Percentiles rank a stretch among this genome's conserved stretches.
Conservation (phyloP, 202 grass and related monocot genomes). For the Schoenoplectus tabernaemontani region DNA sequence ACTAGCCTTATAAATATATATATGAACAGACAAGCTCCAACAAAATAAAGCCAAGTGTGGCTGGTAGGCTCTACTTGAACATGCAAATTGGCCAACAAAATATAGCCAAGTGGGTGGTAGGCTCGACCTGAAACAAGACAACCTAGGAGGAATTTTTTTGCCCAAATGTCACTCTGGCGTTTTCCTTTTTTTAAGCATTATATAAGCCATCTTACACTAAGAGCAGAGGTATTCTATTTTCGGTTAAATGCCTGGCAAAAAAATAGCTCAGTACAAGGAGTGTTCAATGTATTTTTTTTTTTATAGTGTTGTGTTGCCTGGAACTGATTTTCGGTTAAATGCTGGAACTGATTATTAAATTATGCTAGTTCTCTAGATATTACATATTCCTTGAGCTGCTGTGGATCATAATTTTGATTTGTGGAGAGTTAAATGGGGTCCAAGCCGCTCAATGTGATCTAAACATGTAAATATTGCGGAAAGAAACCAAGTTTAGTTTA, state of each 20-base stretch:
- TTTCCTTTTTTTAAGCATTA: not conserved
- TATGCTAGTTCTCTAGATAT: not conserved
- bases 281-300: not conserved
- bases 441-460: too few relatives aligned
- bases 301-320: too few relatives aligned
- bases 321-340: not conserved
- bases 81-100: slow-evolving; percentile 1
- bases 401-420: not conserved
- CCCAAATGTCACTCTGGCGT: not conserved
- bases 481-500: not conserved
- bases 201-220: not conserved
- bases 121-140: not conserved
- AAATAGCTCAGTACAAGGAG: not conserved
- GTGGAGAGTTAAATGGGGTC: not conserved
- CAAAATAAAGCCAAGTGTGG: slow-evolving; percentile 8
- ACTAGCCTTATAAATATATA: too few relatives aligned
- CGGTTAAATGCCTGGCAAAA: not conserved
- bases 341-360: not conserved
- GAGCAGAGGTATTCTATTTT: not conserved
- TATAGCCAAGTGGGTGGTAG: slow-evolving; percentile 7
- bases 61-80: not conserved
- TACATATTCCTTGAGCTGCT: not conserved
- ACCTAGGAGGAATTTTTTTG: slow-evolving; percentile 16
- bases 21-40: not conserved
- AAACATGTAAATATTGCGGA: not conserved